phyloP scores from a whole-genome alignment of 2,329 filamentous ascomycete genomes.

The Apiospora arundinis region DNA sequence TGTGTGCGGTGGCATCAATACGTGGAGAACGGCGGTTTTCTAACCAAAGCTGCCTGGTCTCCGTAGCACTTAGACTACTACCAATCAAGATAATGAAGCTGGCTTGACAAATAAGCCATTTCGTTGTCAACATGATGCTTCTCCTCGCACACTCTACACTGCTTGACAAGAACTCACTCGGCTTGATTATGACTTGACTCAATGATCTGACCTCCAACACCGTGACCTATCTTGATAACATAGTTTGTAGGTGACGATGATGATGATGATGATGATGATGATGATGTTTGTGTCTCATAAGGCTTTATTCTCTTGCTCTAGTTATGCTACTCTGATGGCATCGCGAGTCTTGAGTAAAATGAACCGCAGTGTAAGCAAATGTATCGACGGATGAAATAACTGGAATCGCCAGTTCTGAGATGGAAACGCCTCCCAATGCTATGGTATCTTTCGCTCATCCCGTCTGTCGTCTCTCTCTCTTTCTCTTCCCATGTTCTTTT shows the following conservation, averaged over 20 bases:
- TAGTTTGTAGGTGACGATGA: background rate
- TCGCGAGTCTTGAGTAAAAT: background rate
- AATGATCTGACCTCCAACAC: background rate
- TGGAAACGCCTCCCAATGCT: constrained; percentile 8
- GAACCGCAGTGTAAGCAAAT: background rate
- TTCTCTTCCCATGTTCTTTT: background rate
- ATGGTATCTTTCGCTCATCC: constrained; percentile 7
- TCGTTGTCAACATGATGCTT: constrained; percentile 28
- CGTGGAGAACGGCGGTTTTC: constrained; percentile 69
- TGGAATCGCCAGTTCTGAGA: background rate
- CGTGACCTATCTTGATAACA: background rate
- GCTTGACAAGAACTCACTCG: background rate
- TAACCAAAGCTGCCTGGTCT: constrained; percentile 24
- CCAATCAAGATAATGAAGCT: constrained; percentile 30
- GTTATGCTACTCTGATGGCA: background rate
- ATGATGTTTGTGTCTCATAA: background rate
- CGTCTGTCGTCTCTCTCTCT: background rate
- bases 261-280: background rate
- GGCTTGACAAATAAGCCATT: constrained; percentile 25
- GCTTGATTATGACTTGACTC: background rate
- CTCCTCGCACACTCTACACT: constrained; percentile 20
- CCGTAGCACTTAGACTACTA: constrained; percentile 28
- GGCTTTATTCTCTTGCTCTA: background rate
- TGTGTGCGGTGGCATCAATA: constrained; percentile 62
- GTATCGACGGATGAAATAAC: no score